Evolutionary conservation across 768 basidiomycete genomes (phyloP).

Genomic region (Mycena maculata): DNA sequence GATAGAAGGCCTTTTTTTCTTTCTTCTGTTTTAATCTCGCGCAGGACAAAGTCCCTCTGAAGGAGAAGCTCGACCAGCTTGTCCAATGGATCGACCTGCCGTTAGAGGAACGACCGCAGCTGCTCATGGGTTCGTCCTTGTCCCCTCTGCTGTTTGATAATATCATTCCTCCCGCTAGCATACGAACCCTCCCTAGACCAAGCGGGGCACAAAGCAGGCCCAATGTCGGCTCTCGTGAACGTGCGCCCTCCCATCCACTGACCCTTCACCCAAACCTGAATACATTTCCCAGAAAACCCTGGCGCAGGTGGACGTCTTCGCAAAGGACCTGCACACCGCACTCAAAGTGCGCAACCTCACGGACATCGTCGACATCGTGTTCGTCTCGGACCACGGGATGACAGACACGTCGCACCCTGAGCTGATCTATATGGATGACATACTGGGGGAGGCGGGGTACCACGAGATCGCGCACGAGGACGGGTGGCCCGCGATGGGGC

Average conservation of each 20-base stretch:
- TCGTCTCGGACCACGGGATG: conserved; percentile 95
- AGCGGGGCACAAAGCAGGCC: conserved; percentile 81
- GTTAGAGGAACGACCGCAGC: conserved; percentile 75
- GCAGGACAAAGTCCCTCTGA: conserved; percentile 71
- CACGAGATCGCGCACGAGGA: conserved; percentile 77
- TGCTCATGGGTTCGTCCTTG: conserved; percentile 71
- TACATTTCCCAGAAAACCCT: conserved; percentile 65
- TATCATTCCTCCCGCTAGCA: conserved; percentile 50
- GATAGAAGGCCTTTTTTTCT: neutral
- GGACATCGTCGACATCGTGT: conserved; percentile 87
- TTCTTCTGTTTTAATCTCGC: conserved; percentile 11
- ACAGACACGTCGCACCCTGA: conserved; percentile 85
- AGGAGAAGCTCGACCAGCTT: conserved; percentile 81
- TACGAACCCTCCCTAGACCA: conserved; percentile 91
- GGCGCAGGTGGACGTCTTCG: conserved; percentile 76
- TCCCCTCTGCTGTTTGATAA: neutral
- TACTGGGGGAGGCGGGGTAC: conserved; percentile 74
- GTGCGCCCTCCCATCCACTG: conserved; percentile 62
- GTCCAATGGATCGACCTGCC: conserved; percentile 87
- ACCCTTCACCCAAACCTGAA: conserved; percentile 1
- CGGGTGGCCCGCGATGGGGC: conserved; percentile 91
- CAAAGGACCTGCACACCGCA: conserved; percentile 71
- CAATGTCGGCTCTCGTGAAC: conserved; percentile 76
- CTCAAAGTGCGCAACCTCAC: conserved; percentile 80
- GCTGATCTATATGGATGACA: conserved; percentile 83